Conservation (phyloP, 148 eudicot genomes). For the Pouteria glomerata region DNA sequence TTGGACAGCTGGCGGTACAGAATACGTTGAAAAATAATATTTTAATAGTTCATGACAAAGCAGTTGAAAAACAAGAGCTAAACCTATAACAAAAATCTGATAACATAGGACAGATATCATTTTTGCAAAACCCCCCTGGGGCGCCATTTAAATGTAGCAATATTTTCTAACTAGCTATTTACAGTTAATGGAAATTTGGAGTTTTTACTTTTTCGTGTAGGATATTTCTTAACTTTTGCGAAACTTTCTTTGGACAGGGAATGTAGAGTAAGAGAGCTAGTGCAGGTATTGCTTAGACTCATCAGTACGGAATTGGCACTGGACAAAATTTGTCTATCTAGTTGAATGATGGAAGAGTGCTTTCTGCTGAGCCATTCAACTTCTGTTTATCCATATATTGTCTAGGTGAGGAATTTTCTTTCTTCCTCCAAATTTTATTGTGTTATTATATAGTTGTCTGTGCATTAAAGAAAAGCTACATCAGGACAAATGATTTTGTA, state of each 20-base stretch:
- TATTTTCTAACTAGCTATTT: too few species aligned
- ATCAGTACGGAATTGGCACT: conserved; percentile 59
- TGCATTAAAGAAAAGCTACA: conserved; percentile 9
- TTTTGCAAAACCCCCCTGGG: too few species aligned
- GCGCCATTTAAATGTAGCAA: too few species aligned
- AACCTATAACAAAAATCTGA: not conserved
- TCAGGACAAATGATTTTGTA: too few species aligned
- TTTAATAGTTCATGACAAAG: not conserved
- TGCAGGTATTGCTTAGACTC: conserved; percentile 66
- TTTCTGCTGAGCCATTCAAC: not conserved
- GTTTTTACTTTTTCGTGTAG: not conserved
- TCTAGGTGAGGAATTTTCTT: conserved; percentile 20
- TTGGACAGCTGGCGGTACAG: not conserved
- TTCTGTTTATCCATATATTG: conserved; percentile 6
- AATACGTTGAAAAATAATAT: not conserved
- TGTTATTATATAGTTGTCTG: conserved; percentile 1
- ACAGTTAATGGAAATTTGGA: not conserved
- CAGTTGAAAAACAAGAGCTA: not conserved
- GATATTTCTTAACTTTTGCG: not conserved
- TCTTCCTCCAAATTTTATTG: conserved; percentile 20
- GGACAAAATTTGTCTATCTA: conserved; percentile 38
- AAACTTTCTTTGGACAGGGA: conserved; percentile 51
- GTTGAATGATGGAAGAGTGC: conserved; percentile 22
- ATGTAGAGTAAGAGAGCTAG: conserved; percentile 73
- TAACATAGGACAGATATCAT: not conserved